phyloP scores from a whole-genome alignment of 2,329 filamentous ascomycete genomes.

The Pseudodiploospora longispora region DNA sequence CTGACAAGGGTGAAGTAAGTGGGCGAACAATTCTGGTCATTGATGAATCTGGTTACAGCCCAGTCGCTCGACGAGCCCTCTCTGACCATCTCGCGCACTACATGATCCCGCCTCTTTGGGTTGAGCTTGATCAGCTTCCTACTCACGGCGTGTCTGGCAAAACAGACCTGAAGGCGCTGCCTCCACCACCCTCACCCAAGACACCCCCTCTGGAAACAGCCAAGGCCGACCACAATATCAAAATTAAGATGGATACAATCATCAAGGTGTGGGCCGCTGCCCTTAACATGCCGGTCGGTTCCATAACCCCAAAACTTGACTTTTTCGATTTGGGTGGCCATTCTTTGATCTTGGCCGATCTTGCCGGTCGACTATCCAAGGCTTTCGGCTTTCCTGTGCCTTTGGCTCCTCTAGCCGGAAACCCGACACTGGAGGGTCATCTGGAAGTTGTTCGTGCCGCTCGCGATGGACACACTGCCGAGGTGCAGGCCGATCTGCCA shows the following conservation, averaged over 20 bases:
- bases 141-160: constrained; percentile 76
- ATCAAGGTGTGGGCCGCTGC: constrained; percentile 65
- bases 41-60: constrained; percentile 63
- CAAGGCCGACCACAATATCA: constrained; percentile 48
- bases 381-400: constrained; percentile 67
- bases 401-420: constrained; percentile 61
- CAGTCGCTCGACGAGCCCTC: constrained; percentile 56
- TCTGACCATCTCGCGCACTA: constrained; percentile 65
- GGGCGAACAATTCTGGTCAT: constrained; percentile 57
- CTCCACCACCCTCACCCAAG: constrained; percentile 51
- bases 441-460: constrained; percentile 62
- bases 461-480: constrained; percentile 64
- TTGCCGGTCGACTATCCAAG: constrained; percentile 61
- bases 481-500: constrained; percentile 67
- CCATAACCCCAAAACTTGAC: constrained; percentile 62
- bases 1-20: constrained; percentile 50
- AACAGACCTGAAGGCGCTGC: constrained; percentile 63
- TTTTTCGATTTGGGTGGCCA: constrained; percentile 80
- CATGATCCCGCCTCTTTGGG: constrained; percentile 76
- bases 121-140: constrained; percentile 61
- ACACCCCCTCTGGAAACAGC: constrained; percentile 27
- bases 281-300: constrained; percentile 53
- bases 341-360: constrained; percentile 67
- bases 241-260: constrained; percentile 58
- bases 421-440: constrained; percentile 65